Evolutionary conservation across 192 early-diverging fungal species (phyloP), one percentile per base, ranked within the genome.

Genomic region (Dissophora ornata): DNA sequence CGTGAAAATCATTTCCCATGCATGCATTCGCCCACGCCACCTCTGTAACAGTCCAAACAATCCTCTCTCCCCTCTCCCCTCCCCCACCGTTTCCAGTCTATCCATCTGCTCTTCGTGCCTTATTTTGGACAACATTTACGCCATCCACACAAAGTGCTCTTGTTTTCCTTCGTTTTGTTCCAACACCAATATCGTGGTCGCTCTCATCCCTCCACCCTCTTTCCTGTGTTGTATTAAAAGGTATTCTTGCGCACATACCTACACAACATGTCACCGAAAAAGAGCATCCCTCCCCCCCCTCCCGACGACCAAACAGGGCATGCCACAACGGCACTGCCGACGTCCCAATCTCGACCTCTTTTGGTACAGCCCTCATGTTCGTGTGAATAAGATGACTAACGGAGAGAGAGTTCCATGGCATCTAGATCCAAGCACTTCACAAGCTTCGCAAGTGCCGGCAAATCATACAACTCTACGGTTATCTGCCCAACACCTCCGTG

Each of bases 381-480:
- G 36, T 12, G 36, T 38, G 36, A 12, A 38, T 38, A 5, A 29
- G 25, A 24, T 44, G 56, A 57, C 41, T 57, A 57, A 57, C 56
- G 2, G 38, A 38, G 7, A n/a, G n/a, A n/a, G n/a, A n/a, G n/a
- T n/a, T n/a, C n/a, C n/a, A n/a, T n/a, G n/a, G n/a, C n/a, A 15
- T 60, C 44, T 75, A 77, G 73, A 61, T 77, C 41, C 73, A 77
- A 62, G 50, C 73, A 22, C 59, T 77, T 30, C 73, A 77, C 59
- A 61, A 57, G 45, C 59, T 77, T 5, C 63, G 73, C 26, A 77
- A 77, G 29, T 77, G 73, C 32, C 57, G 73, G 24, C 57, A 77
- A 28, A 62, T 77, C 59, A 67, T 77, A 36, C 73, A 77, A 28
- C 73, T 77, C 11, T 77, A 77, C 24, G 73, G 73, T 13, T 77